Base-by-base conservation (phyloP, 73 alveolate genomes). In the Paramecium sonneborni region DNA sequence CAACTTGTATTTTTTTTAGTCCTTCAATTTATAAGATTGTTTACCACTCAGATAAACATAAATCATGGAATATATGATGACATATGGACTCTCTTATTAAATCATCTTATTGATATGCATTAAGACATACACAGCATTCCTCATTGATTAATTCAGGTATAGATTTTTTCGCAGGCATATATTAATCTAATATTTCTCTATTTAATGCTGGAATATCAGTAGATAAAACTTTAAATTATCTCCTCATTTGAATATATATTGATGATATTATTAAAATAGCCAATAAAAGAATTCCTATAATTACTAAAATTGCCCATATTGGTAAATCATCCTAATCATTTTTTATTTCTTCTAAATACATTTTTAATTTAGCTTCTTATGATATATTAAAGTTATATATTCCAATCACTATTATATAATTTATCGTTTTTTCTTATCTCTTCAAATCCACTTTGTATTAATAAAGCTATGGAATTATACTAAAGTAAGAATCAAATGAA, bases 11-110 rank as follows among this genome's bases (percentile, higher is more conserved):
- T 62, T 30, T 62, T 62, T 30, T 30, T 62, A 26, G 84, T 62
- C 68, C 68, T 52, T 18, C 30, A 52, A 18, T 52, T 52, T 15
- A 52, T n/a, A 4, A 4, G 14, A 52, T 52, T 18, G 9, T 52
- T 52, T 52, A 52, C 84, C 84, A 62, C 24, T 62, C 84, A 26
- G 84, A 62, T 62, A 62, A 32, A 14, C 84, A 62, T 30, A 11
- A 30, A 62, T 62, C 44, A 62, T 62, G 84, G 18, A 62, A 62
- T 30, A 62, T 30, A 62, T 62, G 84, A 12, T 32, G 84, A 62
- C 84, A 62, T 10, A 32, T 26, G 84, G 84, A 62, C 24, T 62
- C 84, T 26, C 84, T 24, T 30, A 62, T 28, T 26, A 30, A 62
- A 23, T 62, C 84, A 62, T 32, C 44, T 30, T 62, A 23, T 2